Evolutionary conservation across 495 filamentous ascomycete genomes (phyloP).

Genomic region (Aspergillus ellipticus): DNA sequence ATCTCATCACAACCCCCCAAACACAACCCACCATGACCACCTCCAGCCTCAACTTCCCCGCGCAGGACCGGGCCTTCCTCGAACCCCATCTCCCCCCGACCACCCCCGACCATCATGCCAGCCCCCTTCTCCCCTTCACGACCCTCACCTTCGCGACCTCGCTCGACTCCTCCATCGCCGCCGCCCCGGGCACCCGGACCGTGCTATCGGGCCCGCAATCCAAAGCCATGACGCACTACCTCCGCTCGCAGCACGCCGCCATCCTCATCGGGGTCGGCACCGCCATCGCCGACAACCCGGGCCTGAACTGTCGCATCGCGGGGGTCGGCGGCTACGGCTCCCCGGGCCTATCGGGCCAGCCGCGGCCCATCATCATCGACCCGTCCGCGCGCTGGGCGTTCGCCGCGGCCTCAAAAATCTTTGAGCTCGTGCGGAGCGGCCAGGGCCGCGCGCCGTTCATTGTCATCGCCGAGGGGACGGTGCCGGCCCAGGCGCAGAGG

Average conservation of each 20-base stretch:
- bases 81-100: not conserved
- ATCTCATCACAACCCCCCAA: no score
- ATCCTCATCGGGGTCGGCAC: conserved; percentile 88
- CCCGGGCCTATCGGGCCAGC: conserved; percentile 51
- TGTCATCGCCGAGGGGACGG: conserved; percentile 38
- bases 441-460: conserved; percentile 68
- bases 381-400: conserved; percentile 65
- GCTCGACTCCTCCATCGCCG: conserved; percentile 71
- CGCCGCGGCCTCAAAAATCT: conserved; percentile 54
- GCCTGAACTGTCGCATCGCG: conserved; percentile 70
- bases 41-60: not conserved
- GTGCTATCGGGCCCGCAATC: conserved; percentile 73
- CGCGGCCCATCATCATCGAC: conserved; percentile 77
- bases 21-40: not conserved
- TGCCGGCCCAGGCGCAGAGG: conserved; percentile 23
- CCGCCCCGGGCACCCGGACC: conserved; percentile 71
- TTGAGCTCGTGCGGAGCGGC: conserved; percentile 57
- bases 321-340: conserved; percentile 50
- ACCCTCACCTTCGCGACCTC: conserved; percentile 92
- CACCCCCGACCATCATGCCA: not conserved
- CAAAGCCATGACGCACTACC: conserved; percentile 90
- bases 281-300: conserved; percentile 78
- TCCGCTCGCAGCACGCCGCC: conserved; percentile 76
- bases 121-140: conserved; percentile 33
- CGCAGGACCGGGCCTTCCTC: not conserved